These are phyloP conservation scores for Diaporthe helianthi DNA, from an alignment of 2,329 filamentous ascomycete genomes.

Conservation along the genomic window DNA sequence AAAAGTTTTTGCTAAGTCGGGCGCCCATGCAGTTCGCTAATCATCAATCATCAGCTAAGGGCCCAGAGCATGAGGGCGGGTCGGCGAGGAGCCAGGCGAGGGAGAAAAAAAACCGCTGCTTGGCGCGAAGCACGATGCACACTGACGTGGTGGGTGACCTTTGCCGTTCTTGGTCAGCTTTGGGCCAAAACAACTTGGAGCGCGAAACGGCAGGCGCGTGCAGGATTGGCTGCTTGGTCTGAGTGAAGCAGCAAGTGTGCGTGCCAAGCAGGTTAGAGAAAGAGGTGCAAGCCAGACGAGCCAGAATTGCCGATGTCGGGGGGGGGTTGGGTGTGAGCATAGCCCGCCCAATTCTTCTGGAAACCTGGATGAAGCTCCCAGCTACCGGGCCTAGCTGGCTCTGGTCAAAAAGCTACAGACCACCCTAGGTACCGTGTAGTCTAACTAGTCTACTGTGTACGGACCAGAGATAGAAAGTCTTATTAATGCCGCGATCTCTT, in stretches of 20 bases:
- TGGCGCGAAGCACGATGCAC: constrained; percentile 1
- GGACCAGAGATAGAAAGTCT: constrained; percentile 16
- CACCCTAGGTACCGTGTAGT: no score
- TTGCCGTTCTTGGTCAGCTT: constrained; percentile 4
- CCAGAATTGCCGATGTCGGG: constrained; percentile 12
- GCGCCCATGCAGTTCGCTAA: constrained; percentile 26
- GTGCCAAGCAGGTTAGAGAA: constrained; percentile 11
- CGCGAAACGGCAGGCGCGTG: constrained; percentile 29
- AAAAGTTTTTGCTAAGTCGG: constrained; percentile 17
- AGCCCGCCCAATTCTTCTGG: constrained; percentile 6
- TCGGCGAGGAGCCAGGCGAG: neutral
- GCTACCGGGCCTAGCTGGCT: constrained; percentile 10
- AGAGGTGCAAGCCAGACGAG: neutral
- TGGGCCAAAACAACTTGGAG: constrained; percentile 25
- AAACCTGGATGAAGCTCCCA: constrained; percentile 16
- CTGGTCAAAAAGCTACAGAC: neutral
- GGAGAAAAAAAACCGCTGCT: constrained; percentile 14
- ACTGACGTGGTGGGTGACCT: constrained; percentile 7
- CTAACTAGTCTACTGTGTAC: no score
- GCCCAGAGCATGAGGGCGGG: no score
- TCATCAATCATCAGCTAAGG: no score
- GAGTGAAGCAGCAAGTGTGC: constrained; percentile 24
- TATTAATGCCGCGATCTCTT: constrained; percentile 10
- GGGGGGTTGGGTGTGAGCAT: constrained; percentile 29
- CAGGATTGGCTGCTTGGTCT: constrained; percentile 26